These are phyloP conservation scores for Aegle marmelos DNA, from an alignment of 345 rosid species.

Conservation along the genomic window DNA sequence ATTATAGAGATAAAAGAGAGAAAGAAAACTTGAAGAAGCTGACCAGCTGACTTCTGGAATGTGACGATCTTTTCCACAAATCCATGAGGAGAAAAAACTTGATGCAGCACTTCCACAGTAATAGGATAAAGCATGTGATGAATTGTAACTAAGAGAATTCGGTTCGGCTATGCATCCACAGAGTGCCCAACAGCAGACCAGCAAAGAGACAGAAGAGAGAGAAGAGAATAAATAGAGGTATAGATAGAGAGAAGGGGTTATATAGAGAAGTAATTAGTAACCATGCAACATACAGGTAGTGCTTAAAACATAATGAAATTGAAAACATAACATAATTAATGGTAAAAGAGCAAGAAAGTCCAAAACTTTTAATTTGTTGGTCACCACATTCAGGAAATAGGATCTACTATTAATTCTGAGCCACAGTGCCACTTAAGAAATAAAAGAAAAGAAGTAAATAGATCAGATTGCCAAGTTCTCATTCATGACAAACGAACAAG, in stretches of 20 bases:
- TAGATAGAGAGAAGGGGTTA: constrained; percentile 47
- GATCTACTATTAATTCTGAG: background rate
- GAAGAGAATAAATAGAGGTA: constrained; percentile 56
- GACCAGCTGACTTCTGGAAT: constrained; percentile 98
- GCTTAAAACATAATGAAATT: background rate
- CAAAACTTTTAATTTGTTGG: background rate
- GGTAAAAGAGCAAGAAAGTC: background rate
- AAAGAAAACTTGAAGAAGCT: constrained; percentile 51
- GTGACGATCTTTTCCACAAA: constrained; percentile 96
- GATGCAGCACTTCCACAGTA: constrained; percentile 95
- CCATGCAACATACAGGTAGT: constrained; percentile 5
- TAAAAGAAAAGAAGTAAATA: background rate
- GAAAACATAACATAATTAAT: background rate
- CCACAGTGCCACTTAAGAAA: background rate
- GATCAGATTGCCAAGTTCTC: background rate
- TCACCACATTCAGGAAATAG: background rate
- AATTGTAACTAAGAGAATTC: constrained; percentile 88
- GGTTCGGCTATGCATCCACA: constrained; percentile 83
- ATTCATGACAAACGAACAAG: background rate
- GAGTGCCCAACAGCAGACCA: constrained; percentile 53
- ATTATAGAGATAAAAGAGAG: constrained; percentile 33
- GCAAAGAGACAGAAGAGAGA: constrained; percentile 55
- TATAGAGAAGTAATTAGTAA: constrained; percentile 34
- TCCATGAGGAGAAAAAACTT: constrained; percentile 92
- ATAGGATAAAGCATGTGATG: constrained; percentile 97